Percentiles rank a stretch among this genome's conserved stretches.
Evolutionary conservation across 192 early-diverging fungal species (phyloP).

Genomic region (Coemansia sp.): DNA sequence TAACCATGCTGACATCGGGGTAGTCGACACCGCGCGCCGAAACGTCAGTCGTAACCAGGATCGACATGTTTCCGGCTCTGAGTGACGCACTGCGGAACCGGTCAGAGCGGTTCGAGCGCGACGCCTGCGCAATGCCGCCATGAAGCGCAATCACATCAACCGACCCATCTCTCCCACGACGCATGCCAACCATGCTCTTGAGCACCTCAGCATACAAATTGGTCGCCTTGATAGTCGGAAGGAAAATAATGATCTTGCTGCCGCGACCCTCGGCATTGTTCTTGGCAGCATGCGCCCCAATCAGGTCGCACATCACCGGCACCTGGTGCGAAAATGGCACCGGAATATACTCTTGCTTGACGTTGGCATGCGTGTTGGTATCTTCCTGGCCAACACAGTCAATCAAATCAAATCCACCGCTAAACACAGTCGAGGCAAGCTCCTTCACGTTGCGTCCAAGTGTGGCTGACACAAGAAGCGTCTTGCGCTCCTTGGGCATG

Average conservation of each 20-base stretch:
- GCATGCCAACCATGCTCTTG: conserved; percentile 6
- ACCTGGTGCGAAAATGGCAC: conserved; percentile 64
- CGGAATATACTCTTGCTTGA: conserved; percentile 75
- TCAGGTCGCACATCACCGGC: conserved; percentile 59
- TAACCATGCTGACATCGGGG: conserved; percentile 84
- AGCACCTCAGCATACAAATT: conserved; percentile 32
- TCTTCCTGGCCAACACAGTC: conserved; percentile 87
- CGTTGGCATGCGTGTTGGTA: conserved; percentile 72
- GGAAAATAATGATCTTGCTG: conserved; percentile 89
- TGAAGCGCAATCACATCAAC: conserved; percentile 63
- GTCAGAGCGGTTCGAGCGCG: conserved; percentile 68
- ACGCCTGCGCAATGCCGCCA: conserved; percentile 72
- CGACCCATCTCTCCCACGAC: background rate
- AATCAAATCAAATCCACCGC: conserved; percentile 63
- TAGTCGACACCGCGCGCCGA: conserved; percentile 98
- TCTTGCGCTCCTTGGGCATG: conserved; percentile 72
- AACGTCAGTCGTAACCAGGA: conserved; percentile 93
- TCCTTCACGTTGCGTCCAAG: conserved; percentile 66
- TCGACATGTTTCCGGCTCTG: conserved; percentile 42
- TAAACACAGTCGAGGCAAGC: conserved; percentile 66
- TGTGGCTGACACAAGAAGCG: conserved; percentile 93
- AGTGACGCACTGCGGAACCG: conserved; percentile 63
- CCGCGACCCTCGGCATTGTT: conserved; percentile 50
- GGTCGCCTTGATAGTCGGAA: conserved; percentile 69
- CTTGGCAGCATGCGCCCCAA: conserved; percentile 57